Conservation (phyloP, 148 eudicot species). For the Rhododendron molle region DNA sequence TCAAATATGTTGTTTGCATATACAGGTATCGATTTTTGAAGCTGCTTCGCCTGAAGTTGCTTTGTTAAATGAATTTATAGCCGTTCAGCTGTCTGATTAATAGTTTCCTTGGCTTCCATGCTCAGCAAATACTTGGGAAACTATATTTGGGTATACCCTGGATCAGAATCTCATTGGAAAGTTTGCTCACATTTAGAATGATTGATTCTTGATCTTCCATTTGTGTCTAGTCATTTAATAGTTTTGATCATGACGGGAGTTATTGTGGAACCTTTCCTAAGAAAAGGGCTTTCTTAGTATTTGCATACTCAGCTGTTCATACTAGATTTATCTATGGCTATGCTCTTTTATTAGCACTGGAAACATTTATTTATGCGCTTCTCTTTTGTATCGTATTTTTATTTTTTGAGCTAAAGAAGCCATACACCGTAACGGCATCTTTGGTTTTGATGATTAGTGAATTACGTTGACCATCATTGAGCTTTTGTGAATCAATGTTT, state of each 20-base stretch:
- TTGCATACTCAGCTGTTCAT: background rate
- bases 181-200: background rate
- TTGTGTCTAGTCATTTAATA: background rate
- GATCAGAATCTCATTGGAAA: background rate
- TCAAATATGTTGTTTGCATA: background rate
- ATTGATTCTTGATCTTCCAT: background rate
- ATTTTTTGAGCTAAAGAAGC: background rate
- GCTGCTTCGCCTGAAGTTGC: background rate
- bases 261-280: background rate
- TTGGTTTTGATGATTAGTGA: background rate
- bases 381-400: background rate
- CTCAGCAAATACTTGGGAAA: background rate
- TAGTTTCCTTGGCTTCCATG: background rate
- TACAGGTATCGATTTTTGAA: background rate
- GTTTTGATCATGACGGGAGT: background rate
- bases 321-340: background rate
- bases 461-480: background rate
- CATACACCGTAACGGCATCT: background rate
- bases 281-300: background rate
- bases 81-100: background rate
- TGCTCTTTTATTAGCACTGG: background rate
- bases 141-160: background rate
- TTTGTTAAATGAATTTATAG: background rate
- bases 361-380: background rate
- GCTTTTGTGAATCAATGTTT: background rate